Evolutionary conservation across 441 rosid species (phyloP).

Genomic region (Geranium incanum): DNA sequence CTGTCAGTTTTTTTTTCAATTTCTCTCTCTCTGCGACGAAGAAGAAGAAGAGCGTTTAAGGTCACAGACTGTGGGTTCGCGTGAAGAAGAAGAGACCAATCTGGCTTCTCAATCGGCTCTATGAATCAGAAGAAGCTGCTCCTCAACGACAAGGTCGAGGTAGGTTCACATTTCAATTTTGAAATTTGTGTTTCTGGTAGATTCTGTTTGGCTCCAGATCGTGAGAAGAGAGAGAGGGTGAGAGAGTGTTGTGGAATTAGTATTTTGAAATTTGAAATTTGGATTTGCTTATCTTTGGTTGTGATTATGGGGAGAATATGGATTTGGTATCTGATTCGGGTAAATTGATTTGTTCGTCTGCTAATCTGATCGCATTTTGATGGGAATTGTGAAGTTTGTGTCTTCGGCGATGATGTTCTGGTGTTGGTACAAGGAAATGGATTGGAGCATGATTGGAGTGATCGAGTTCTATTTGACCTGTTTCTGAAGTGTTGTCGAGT

Average conservation of each 20-base stretch:
- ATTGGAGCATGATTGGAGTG: neutral
- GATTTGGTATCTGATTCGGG: neutral
- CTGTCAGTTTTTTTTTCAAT: neutral
- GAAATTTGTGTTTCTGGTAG: neutral
- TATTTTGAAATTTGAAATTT: neutral
- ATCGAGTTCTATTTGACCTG: neutral
- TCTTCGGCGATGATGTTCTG: neutral
- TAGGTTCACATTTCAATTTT: neutral
- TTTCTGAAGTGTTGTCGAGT: neutral
- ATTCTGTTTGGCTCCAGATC: conserved; percentile 3
- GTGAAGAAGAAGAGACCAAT: neutral
- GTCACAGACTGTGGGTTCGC: neutral
- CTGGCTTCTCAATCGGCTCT: neutral
- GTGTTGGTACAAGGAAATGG: neutral
- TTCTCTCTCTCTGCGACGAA: neutral
- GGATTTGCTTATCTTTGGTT: neutral
- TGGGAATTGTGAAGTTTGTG: neutral
- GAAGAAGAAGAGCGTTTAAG: neutral
- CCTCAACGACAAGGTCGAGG: conserved; percentile 5
- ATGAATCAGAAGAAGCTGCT: conserved; percentile 9
- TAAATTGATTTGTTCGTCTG: neutral
- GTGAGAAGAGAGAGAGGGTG: neutral
- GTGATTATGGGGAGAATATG: neutral
- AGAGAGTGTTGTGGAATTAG: neutral
- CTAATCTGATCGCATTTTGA: neutral